These are phyloP conservation scores for Amanita brunnescens DNA, from an alignment of 768 basidiomycete species.

Conservation along the genomic window DNA sequence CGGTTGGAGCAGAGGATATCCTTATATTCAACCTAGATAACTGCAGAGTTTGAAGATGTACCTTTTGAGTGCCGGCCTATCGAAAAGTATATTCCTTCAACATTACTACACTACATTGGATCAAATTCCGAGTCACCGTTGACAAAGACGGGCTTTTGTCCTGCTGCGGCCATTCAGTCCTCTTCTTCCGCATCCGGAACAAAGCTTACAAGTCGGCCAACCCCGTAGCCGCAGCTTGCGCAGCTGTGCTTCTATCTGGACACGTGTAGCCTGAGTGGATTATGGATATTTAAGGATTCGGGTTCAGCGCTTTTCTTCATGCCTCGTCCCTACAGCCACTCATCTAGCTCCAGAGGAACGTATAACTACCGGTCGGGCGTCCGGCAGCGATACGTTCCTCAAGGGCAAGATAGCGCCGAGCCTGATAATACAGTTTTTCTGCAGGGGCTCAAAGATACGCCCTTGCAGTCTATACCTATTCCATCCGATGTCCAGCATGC, in stretches of 20 bases:
- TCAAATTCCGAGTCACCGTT: not conserved
- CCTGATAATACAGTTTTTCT: not conserved
- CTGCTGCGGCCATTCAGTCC: not conserved
- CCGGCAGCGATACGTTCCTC: constrained; percentile 3
- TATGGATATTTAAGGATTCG: not conserved
- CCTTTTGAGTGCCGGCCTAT: no score
- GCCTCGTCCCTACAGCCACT: not conserved
- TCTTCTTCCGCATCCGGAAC: not conserved
- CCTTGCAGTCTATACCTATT: not conserved
- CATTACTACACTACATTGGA: no score
- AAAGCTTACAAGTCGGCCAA: not conserved
- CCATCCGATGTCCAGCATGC: not conserved
- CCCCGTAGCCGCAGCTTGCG: not conserved
- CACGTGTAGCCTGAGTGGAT: not conserved
- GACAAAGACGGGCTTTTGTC: not conserved
- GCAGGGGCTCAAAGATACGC: not conserved
- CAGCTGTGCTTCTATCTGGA: not conserved
- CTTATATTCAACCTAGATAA: constrained; percentile 87
- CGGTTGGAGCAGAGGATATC: constrained; percentile 83
- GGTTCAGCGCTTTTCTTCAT: not conserved
- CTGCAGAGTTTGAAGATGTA: constrained; percentile 79
- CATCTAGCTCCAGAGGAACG: constrained; percentile 2
- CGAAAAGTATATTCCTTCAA: no score
- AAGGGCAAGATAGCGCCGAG: not conserved
- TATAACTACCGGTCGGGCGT: not conserved